phyloP scores from a whole-genome alignment of 1,284 basidiomycete genomes.

The Leucoagaricus sp. region DNA sequence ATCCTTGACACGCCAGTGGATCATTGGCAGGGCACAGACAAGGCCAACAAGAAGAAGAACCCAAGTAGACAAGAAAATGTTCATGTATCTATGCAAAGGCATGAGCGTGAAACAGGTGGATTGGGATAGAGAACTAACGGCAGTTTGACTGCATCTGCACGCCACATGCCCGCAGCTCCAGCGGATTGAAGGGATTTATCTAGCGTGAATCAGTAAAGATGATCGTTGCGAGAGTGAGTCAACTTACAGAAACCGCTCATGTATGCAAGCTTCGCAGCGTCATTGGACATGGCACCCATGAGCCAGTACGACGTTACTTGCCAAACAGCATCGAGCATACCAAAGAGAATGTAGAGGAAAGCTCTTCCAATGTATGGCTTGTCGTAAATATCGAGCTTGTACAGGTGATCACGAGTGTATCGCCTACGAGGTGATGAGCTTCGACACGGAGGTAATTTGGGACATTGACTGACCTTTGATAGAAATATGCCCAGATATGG shows the following conservation, averaged over 20 bases:
- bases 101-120: background rate
- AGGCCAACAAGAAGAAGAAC: slow-evolving; percentile 48
- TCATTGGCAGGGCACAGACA: slow-evolving; percentile 54
- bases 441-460: background rate
- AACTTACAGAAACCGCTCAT: slow-evolving; percentile 51
- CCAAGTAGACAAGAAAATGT: slow-evolving; percentile 57
- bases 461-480: slow-evolving; percentile 53
- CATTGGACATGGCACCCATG: slow-evolving; percentile 63
- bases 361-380: slow-evolving; percentile 51
- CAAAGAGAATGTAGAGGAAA: slow-evolving; percentile 63
- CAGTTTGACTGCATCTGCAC: slow-evolving; percentile 44
- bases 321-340: slow-evolving; percentile 61
- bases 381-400: slow-evolving; percentile 58
- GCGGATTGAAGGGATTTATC: slow-evolving; percentile 60
- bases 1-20: slow-evolving; percentile 51
- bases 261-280: slow-evolving; percentile 58
- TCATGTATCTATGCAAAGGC: slow-evolving; percentile 44
- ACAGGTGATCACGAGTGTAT: slow-evolving; percentile 54
- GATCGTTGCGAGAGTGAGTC: slow-evolving; percentile 11
- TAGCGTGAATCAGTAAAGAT: slow-evolving; percentile 20
- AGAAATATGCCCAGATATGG: slow-evolving; percentile 71
- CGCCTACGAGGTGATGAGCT: slow-evolving; percentile 35
- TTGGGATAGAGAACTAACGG: slow-evolving; percentile 36
- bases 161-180: slow-evolving; percentile 54
- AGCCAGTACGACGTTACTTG: slow-evolving; percentile 62